Evolutionary conservation across 495 filamentous ascomycete genomes (phyloP), one percentile per base, ranked within the genome.

Genomic region (Penicillium ochrochloron): DNA sequence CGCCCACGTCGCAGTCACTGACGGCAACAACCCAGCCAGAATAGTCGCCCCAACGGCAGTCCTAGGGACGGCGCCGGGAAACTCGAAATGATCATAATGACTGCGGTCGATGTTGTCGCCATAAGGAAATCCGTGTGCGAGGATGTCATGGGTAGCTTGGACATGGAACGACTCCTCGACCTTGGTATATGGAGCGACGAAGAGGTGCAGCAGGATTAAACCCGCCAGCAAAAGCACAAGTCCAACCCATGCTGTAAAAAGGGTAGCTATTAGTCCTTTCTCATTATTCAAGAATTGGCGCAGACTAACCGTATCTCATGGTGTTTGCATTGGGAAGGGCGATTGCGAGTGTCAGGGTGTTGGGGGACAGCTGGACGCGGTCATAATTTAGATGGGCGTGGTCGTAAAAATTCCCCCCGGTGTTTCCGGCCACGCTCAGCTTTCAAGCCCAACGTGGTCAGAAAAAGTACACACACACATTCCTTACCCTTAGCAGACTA

Each of bases 81-180:
- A 99, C 25, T 84, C 85, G 66, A 96, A 89, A 78, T 99, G 95
- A 68, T 99, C 95, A 82, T 94, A 99, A 37, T 86, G 73, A 23
- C 75, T 72, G 31, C 66, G 72, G 10, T 84, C 66, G 14, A 77
- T 75, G 2, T 76, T 63, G 27, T 85, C 68, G 70, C 91, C 73
- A 9, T 76, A 83, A 0, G 93, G 89, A 34, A 93, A 85, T 2
- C 93, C 92, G 75, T 93, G 93, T 3, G 82, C 85, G 17, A 95
- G 72, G 37, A 98, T 90, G 72, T 99, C 95, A 76, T 98, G 96
- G 7, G 89, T 88, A 0, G 95, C 95, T 73, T 99, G 95, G 57
- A 98, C 87, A 68, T 97, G 97, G 85, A 99, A 99, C 0, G 94
- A 97, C 78, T 99, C 95, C 73, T 99, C 95, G 60, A 99, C 96